These are phyloP conservation scores for Argentina anserina DNA, from an alignment of 306 rosid genomes.

Conservation along the genomic window DNA sequence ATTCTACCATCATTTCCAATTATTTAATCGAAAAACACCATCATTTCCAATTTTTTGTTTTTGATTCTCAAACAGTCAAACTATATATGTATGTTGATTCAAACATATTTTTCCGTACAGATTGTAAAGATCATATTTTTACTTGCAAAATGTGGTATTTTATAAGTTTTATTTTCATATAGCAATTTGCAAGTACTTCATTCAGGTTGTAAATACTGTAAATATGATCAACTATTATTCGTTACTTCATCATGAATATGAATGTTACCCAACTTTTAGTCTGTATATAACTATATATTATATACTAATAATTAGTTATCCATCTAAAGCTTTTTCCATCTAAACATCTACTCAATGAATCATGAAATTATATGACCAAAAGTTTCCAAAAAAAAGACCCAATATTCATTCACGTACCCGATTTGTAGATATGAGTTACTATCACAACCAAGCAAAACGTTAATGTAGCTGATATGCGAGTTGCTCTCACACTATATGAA, in stretches of 20 bases:
- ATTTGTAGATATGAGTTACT: neutral
- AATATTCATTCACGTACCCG: neutral
- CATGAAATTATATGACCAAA: neutral
- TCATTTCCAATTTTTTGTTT: neutral
- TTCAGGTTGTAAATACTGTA: neutral
- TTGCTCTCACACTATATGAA: neutral
- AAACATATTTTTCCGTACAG: neutral
- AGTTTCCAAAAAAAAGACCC: neutral
- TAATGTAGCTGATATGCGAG: neutral
- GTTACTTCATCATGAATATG: neutral
- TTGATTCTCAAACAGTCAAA: neutral
- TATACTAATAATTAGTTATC: neutral
- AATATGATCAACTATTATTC: neutral
- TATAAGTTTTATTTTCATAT: too few species aligned
- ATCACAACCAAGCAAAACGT: constrained; percentile 2
- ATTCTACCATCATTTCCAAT: neutral
- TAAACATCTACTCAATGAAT: neutral
- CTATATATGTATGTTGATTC: neutral
- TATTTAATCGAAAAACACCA: neutral
- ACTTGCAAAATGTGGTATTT: neutral
- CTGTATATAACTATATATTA: too few species aligned
- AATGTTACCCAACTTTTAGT: neutral
- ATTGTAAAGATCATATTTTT: neutral
- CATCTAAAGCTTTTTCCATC: neutral
- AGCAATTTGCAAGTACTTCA: too few species aligned